Base-by-base conservation (phyloP, 2,329 filamentous ascomycete species). In the Coniochaeta prunicola region DNA sequence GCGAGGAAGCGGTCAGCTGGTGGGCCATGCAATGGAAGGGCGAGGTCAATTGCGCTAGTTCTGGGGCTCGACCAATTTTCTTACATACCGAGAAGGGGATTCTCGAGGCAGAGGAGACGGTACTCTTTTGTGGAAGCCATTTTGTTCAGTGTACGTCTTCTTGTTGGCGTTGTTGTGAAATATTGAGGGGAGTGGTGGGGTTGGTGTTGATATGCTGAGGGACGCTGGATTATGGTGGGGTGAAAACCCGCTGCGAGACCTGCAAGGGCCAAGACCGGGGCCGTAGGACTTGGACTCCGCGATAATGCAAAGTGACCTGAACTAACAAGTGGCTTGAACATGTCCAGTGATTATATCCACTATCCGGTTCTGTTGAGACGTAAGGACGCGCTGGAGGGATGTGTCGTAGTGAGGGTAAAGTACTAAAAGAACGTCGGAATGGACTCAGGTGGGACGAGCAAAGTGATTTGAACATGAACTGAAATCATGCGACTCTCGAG, bases 21-120 rank as follows among this genome's bases (percentile, higher is more conserved):
- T 12, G 34, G 10, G 34, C n/a, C n/a, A 17, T 9, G 45, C 21
- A 28, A 56, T 55, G 59, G 56, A 34, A 13, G n/a, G 10, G 21
- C 21, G 30, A 31, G 26, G 13, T 17, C 28, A 58, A 56, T 30
- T 28, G 19, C 17, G 21, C 53, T 6, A 69, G 66, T 59, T 62
- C 50, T 40, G 10, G 40, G 60, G n/a, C n/a, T n/a, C n/a, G n/a
- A n/a, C n/a, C n/a, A n/a, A n/a, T n/a, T n/a, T n/a, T n/a, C n/a
- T n/a, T n/a, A 53, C 82, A 67, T 79, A 92, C 90, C 93, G 69
- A 99, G 89, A 69, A 99, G 87, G 75, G 94, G 94, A 78, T 99
- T 99, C 88, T 97, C 94, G 70, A 99, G 79, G 77, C 89, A 94
- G 71, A 97, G 83, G 70, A 99, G 89, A 76, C 90, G 82, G 80